Evolutionary conservation across 2,329 filamentous ascomycete genomes (phyloP), one percentile per base, ranked within the genome.

Genomic region (Botrytis byssoidea): DNA sequence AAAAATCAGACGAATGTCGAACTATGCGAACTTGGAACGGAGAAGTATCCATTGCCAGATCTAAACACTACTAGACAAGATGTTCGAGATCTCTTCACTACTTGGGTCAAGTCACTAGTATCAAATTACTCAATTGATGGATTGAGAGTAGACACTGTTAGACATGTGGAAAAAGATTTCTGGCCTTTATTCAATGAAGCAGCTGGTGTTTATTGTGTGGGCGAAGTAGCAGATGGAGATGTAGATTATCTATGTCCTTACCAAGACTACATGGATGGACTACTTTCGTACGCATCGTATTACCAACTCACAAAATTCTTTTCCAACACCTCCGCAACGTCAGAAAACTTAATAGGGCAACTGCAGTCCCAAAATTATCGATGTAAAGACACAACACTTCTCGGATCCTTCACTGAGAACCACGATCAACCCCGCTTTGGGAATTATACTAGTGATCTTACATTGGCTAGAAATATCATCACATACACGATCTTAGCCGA

Each of bases 191-290:
- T 91, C 76, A 76, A 80, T 69, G 82, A 85, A 40, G 77, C 83
- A 1, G 84, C 88, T 0, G 89, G 88, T 4, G 86, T 90, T 1
- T 91, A 89, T 79, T 84, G 85, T 9, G 83, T 90, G 18, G 89
- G 90, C 9, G 90, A 92, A 78, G 88, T 91, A 5, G 86, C 85
- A 71, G 83, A 88, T 59, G 88, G 88, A 42, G 82, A 87, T 75
- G 84, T 86, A 1, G 75, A 80, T 84, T 90, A 83, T 84, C 84
- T 61, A 86, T 88, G 84, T 29, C 85, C 84, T 18, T 91, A 89
- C 78, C 85, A 88, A 59, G 81, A 83, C 67, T 80, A 85, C 72
- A 85, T 90, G 83, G 84, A 84, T 25, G 88, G 88, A 16, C 81
- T 91, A 40, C 82, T 91, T 32, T 71, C 70, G 42, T 76, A 76